These are phyloP conservation scores for Cadophora malorum DNA, from an alignment of 2,329 filamentous ascomycete genomes.

Conservation along the genomic window DNA sequence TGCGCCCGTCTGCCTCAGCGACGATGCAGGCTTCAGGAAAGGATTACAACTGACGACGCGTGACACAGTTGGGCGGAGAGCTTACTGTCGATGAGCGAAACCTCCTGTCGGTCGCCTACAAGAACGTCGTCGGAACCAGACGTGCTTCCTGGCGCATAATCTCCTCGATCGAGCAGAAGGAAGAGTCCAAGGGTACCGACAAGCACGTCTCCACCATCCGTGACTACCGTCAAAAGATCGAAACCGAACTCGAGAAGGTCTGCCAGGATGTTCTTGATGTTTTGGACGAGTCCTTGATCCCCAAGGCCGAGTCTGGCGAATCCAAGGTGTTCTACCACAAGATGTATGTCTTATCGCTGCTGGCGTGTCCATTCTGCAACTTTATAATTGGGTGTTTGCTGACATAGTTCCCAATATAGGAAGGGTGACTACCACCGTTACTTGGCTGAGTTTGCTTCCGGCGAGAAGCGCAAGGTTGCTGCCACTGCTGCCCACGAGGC, in stretches of 20 bases:
- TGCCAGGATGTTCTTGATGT: conserved; percentile 98
- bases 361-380: conserved; percentile 20
- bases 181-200: conserved; percentile 97
- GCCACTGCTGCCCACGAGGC: conserved; percentile 90
- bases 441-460: conserved; percentile 89
- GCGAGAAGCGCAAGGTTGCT: conserved; percentile 89
- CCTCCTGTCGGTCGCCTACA: conserved; percentile 98
- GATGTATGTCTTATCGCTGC: conserved; percentile 72
- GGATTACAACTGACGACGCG: conserved; percentile 36
- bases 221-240: conserved; percentile 98
- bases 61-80: conserved; percentile 66
- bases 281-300: conserved; percentile 90
- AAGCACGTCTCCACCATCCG: conserved; percentile 94
- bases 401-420: conserved; percentile 57
- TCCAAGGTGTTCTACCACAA: conserved; percentile 99
- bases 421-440: conserved; percentile 98
- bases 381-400: conserved; percentile 27
- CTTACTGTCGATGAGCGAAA: conserved; percentile 97
- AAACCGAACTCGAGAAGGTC: conserved; percentile 95
- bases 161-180: conserved; percentile 99
- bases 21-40: conserved; percentile 21
- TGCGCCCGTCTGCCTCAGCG: conserved; percentile 38
- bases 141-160: conserved; percentile 99
- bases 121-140: conserved; percentile 98
- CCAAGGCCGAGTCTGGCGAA: conserved; percentile 94